phyloP scores from a whole-genome alignment of 768 basidiomycete species.

The Exsudoporus frostii region DNA sequence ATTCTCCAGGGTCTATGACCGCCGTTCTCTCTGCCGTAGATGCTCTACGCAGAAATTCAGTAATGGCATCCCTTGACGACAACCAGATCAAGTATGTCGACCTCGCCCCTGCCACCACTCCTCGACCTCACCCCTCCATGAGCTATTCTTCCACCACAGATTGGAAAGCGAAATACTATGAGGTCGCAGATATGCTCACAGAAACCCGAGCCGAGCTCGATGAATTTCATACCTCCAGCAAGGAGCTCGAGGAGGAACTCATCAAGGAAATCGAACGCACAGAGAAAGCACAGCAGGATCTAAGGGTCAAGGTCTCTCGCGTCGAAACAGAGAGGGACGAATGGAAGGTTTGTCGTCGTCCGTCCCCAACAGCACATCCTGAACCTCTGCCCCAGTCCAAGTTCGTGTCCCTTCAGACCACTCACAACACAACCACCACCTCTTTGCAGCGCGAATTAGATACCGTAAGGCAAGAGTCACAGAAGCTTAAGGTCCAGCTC shows the following conservation, averaged over 20 bases:
- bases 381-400: conserved; percentile 49
- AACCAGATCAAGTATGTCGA: conserved; percentile 53
- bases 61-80: conserved; percentile 63
- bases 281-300: conserved; percentile 79
- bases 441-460: conserved; percentile 93
- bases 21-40: conserved; percentile 63
- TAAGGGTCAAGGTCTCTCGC: conserved; percentile 65
- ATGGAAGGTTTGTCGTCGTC: conserved; percentile 73
- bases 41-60: conserved; percentile 54
- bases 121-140: conserved; percentile 15
- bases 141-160: conserved; percentile 63
- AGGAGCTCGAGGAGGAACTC: conserved; percentile 90
- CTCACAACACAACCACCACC: conserved; percentile 84
- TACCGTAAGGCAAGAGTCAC: conserved; percentile 70
- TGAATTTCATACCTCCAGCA: conserved; percentile 83
- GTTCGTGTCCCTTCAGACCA: conserved; percentile 85
- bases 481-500: conserved; percentile 66
- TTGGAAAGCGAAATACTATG: conserved; percentile 78
- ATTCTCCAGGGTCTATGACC: conserved; percentile 43
- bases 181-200: conserved; percentile 78
- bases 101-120: conserved; percentile 11
- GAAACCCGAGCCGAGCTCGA: conserved; percentile 84
- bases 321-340: conserved; percentile 79
- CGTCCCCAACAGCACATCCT: background rate
- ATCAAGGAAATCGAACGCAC: conserved; percentile 87